A percentile compares a stretch with the other conserved stretches of the same genome.
Evolutionary conservation across 495 filamentous ascomycete genomes (phyloP).

Genomic region (Xylaria longipes): DNA sequence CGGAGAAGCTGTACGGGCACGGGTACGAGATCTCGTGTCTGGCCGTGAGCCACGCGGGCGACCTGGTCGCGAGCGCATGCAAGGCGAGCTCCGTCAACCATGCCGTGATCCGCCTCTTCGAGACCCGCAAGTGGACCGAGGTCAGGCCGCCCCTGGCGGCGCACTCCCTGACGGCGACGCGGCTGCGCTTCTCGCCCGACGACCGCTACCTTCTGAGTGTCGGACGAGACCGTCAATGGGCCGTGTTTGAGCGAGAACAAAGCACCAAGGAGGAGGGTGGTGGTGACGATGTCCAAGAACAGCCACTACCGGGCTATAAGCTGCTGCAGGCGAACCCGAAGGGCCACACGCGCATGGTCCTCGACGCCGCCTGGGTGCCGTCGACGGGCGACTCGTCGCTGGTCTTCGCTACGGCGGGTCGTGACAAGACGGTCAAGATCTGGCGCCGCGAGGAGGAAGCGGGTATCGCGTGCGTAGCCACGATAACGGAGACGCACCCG

Average conservation of each 20-base stretch:
- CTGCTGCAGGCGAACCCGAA: constrained; percentile 72
- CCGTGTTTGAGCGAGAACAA: constrained; percentile 65
- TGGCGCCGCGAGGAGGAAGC: constrained; percentile 58
- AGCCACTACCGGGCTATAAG: constrained; percentile 49
- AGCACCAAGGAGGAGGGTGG: constrained; percentile 27
- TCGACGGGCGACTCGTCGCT: constrained; percentile 22
- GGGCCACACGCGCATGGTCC: constrained; percentile 89
- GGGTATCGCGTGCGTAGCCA: constrained; percentile 55
- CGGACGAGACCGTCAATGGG: constrained; percentile 90
- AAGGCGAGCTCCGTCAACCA: constrained; percentile 91
- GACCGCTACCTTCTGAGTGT: constrained; percentile 82
- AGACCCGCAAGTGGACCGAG: constrained; percentile 85
- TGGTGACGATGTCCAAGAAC: not conserved
- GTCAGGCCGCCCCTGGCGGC: constrained; percentile 78
- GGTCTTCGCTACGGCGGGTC: constrained; percentile 83
- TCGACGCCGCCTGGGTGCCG: constrained; percentile 84
- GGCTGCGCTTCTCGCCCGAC: constrained; percentile 77
- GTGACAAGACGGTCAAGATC: constrained; percentile 84
- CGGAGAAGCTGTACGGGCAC: constrained; percentile 97
- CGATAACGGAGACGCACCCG: constrained; percentile 61
- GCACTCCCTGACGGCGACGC: constrained; percentile 84
- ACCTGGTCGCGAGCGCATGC: constrained; percentile 88
- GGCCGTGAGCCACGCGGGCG: constrained; percentile 76
- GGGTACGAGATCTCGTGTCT: constrained; percentile 97
- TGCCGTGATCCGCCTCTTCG: constrained; percentile 90